phyloP scores from a whole-genome alignment of 148 eudicot genomes.

The Cornus controversa region DNA sequence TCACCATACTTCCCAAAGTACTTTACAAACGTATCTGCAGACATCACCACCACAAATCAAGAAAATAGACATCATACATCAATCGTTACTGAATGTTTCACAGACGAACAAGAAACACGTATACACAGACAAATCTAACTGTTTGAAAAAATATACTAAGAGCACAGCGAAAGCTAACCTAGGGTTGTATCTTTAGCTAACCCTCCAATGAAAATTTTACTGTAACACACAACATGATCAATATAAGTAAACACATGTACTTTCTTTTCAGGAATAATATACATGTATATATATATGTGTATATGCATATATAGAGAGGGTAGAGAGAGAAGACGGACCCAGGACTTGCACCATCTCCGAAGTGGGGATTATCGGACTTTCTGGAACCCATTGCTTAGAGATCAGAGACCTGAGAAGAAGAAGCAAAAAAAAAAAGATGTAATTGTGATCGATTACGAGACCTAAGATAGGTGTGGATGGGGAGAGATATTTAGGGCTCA shows the following conservation, averaged over 20 bases:
- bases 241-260: too few species aligned
- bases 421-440: neutral
- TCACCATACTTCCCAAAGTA: conserved; percentile 78
- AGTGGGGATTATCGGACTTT: conserved; percentile 23
- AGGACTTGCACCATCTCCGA: conserved; percentile 72
- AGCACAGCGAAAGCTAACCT: conserved; percentile 32
- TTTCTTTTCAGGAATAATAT: neutral
- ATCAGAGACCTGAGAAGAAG: neutral
- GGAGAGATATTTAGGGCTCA: neutral
- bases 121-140: neutral
- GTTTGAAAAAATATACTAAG: neutral
- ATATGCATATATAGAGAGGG: neutral
- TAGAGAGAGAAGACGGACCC: conserved; percentile 40
- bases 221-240: conserved; percentile 17
- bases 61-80: neutral
- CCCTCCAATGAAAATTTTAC: conserved; percentile 75
- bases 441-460: neutral
- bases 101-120: neutral
- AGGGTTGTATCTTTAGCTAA: conserved; percentile 56
- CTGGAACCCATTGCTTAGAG: conserved; percentile 40
- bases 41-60: conserved; percentile 17
- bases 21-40: conserved; percentile 53
- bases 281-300: neutral
- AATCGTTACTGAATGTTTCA: neutral
- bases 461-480: neutral